phyloP scores from a whole-genome alignment of 371 early-diverging fungal genomes.

The Zopfochytrium polystomum region DNA sequence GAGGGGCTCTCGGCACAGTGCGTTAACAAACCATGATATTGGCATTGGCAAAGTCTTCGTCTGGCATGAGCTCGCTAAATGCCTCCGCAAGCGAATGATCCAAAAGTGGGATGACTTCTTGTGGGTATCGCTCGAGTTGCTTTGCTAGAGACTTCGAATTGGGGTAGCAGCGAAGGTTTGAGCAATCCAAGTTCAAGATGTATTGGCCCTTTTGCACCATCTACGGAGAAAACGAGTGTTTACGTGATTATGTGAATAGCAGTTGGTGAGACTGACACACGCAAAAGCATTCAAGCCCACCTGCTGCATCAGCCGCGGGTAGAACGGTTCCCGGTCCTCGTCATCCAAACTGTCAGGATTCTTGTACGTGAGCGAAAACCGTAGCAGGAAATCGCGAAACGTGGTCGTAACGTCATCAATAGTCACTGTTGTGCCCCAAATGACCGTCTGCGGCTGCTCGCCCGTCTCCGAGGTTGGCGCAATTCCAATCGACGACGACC shows the following conservation, averaged over 20 bases:
- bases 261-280: not conserved
- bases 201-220: slow-evolving; percentile 14
- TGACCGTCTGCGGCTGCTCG: slow-evolving; percentile 42
- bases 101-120: slow-evolving; percentile 96
- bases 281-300: slow-evolving; percentile 22
- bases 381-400: slow-evolving; percentile 86
- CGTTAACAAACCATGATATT: not conserved
- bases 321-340: slow-evolving; percentile 63
- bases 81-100: slow-evolving; percentile 85
- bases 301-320: slow-evolving; percentile 62
- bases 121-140: slow-evolving; percentile 93
- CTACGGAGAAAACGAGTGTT: slow-evolving; percentile 6
- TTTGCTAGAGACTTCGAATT: slow-evolving; percentile 67
- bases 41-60: not conserved
- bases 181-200: slow-evolving; percentile 87
- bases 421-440: slow-evolving; percentile 99
- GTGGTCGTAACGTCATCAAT: slow-evolving; percentile 84
- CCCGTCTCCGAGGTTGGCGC: not conserved
- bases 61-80: slow-evolving; percentile 46
- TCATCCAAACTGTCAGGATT: slow-evolving; percentile 40
- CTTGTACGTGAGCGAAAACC: slow-evolving; percentile 69
- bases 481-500: no score
- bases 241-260: not conserved
- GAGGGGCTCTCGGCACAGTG: slow-evolving; percentile 2
- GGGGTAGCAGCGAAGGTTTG: slow-evolving; percentile 71